Percentiles rank a stretch among this genome's conserved stretches.
These are phyloP conservation scores for Ailanthus altissimus DNA, from an alignment of 345 rosid genomes.

Conservation along the genomic window DNA sequence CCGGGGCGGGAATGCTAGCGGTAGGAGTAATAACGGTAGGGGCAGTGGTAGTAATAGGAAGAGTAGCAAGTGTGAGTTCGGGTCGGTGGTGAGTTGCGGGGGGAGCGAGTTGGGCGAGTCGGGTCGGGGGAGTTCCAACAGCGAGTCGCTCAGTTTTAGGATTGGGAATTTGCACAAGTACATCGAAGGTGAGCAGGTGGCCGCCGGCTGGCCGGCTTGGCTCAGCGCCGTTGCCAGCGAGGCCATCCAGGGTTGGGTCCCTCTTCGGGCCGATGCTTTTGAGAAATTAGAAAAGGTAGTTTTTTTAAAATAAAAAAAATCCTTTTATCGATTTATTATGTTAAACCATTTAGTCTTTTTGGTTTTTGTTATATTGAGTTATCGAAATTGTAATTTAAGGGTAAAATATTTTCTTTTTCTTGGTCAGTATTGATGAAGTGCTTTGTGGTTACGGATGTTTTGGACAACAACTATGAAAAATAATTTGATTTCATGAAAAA, in stretches of 20 bases:
- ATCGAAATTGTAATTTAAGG: not conserved
- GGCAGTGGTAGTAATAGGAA: conserved; percentile 11
- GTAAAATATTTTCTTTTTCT: too few species aligned
- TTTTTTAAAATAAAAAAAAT: not conserved
- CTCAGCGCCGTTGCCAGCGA: conserved; percentile 92
- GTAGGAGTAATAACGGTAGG: conserved; percentile 19
- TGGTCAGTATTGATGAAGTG: not conserved
- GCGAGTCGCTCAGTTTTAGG: conserved; percentile 79
- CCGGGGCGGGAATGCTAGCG: conserved; percentile 28
- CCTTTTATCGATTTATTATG: not conserved
- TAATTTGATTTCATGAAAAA: not conserved
- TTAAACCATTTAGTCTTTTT: not conserved
- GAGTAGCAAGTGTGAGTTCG: conserved; percentile 30
- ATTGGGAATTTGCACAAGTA: conserved; percentile 73
- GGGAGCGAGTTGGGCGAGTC: conserved; percentile 79
- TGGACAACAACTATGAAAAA: not conserved
- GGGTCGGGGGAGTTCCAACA: conserved; percentile 63
- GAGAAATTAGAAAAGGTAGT: conserved; percentile 93
- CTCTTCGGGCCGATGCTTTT: conserved; percentile 74
- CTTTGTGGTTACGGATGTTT: not conserved
- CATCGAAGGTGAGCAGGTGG: conserved; percentile 85
- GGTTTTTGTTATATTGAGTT: not conserved
- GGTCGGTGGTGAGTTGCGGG: conserved; percentile 34
- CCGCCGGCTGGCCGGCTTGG: conserved; percentile 99
- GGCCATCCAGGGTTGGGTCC: conserved; percentile 97